A percentile compares a stretch with the other conserved stretches of the same genome.
Evolutionary conservation across 352 stramenopile genomes (phyloP).

Genomic region (Discostella stelligera): DNA sequence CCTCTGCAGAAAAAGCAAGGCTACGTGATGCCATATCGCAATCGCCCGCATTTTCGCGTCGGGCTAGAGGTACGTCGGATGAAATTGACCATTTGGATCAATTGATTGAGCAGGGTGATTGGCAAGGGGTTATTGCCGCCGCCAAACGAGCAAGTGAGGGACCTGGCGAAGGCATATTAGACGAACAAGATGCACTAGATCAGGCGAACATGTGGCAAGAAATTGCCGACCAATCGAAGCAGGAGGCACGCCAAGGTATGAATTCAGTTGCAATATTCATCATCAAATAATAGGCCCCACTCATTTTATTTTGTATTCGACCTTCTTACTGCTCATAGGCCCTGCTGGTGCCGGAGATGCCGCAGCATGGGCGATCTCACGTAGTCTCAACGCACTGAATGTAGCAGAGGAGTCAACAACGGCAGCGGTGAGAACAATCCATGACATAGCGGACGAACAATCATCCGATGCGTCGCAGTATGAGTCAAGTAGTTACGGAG

Average conservation of each 20-base stretch:
- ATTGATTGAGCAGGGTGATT: slow-evolving; percentile 50
- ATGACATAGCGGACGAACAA: slow-evolving; percentile 48
- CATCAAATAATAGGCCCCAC: not conserved
- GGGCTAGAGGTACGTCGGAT: slow-evolving; percentile 9
- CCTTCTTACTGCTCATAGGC: slow-evolving; percentile 18
- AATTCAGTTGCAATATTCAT: not conserved
- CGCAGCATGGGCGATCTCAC: slow-evolving; percentile 51
- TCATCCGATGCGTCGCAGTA: slow-evolving; percentile 45
- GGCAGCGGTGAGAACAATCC: slow-evolving; percentile 28
- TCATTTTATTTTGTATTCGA: not conserved
- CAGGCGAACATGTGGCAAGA: slow-evolving; percentile 59
- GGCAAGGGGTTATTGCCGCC: slow-evolving; percentile 48
- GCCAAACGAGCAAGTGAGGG: slow-evolving; percentile 46
- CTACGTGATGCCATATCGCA: slow-evolving; percentile 40
- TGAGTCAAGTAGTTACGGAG: slow-evolving; percentile 41
- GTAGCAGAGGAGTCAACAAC: slow-evolving; percentile 12
- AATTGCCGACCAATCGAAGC: slow-evolving; percentile 58
- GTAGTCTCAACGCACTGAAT: slow-evolving; percentile 48
- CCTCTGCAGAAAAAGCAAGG: slow-evolving; percentile 34
- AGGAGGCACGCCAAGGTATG: slow-evolving; percentile 36
- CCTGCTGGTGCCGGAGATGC: slow-evolving; percentile 50
- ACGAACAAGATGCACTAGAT: slow-evolving; percentile 34
- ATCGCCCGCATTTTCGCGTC: slow-evolving; percentile 28
- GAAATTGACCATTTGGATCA: slow-evolving; percentile 37
- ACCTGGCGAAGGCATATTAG: not conserved